phyloP scores from a whole-genome alignment of 129 eudicot species.

The carrot (Daucus carota) region DH1_v3.0 NC_030383.2:47353001-47353500 shows the following conservation, averaged over 20 bases:
- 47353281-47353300: not conserved
- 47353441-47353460: not conserved
- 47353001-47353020: no score
- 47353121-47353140: no score
- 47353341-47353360: not conserved
- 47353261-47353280: not conserved
- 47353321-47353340: not conserved
- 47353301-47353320: not conserved
- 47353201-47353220: not conserved
- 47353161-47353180: no score
- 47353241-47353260: not conserved
- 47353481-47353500: constrained; percentile 54
- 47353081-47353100: no score
- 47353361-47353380: constrained; percentile 3
- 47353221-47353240: not conserved
- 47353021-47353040: no score
- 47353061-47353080: no score
- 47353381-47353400: not conserved
- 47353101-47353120: no score
- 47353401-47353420: constrained; percentile 4
- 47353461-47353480: constrained; percentile 27
- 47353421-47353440: constrained; percentile 6
- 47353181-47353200: no score
- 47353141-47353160: no score
- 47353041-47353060: no score